Percentiles rank a stretch among this genome's conserved stretches.
phyloP scores from a whole-genome alignment of 2,329 filamentous ascomycete genomes.

The Chrysoporthe austroafricana region DNA sequence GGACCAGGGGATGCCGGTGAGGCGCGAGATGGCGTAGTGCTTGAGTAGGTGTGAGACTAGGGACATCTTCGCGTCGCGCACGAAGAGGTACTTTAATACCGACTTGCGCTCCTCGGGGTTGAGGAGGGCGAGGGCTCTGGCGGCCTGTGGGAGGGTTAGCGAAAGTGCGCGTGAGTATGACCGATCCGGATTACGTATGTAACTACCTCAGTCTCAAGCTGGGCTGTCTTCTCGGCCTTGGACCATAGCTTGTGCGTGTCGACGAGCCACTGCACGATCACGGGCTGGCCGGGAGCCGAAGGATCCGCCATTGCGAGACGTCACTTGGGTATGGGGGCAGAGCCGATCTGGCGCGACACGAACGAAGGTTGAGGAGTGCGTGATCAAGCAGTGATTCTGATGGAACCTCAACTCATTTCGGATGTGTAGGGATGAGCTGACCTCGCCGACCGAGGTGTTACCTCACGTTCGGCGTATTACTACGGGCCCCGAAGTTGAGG shows the following conservation, averaged over 20 bases:
- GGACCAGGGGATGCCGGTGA: slow-evolving; percentile 63
- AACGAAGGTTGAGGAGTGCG: too few species aligned
- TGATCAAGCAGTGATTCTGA: background rate
- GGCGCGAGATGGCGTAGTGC: slow-evolving; percentile 66
- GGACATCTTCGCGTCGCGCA: slow-evolving; percentile 75
- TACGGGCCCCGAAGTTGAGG: slow-evolving; percentile 25
- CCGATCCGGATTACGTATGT: background rate
- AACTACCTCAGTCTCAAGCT: slow-evolving; percentile 52
- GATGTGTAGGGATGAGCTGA: slow-evolving; percentile 19
- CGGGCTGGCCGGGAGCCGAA: slow-evolving; percentile 33
- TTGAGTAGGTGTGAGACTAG: slow-evolving; percentile 76
- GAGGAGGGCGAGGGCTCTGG: slow-evolving; percentile 57
- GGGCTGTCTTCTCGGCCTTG: slow-evolving; percentile 50
- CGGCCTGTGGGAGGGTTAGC: slow-evolving; percentile 46
- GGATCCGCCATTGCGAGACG: slow-evolving; percentile 24
- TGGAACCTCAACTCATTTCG: background rate
- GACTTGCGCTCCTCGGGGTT: slow-evolving; percentile 57
- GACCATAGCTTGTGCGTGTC: slow-evolving; percentile 65
- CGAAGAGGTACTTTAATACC: slow-evolving; percentile 65
- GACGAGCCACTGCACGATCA: slow-evolving; percentile 63
- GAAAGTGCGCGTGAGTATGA: slow-evolving; percentile 15
- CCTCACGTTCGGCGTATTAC: background rate
- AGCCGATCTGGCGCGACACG: background rate
- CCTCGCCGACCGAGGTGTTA: slow-evolving; percentile 7
- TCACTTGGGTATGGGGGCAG: slow-evolving; percentile 10